Evolutionary conservation across 2,329 filamentous ascomycete genomes (phyloP).

Genomic region (Phialocephala subalpina): DNA sequence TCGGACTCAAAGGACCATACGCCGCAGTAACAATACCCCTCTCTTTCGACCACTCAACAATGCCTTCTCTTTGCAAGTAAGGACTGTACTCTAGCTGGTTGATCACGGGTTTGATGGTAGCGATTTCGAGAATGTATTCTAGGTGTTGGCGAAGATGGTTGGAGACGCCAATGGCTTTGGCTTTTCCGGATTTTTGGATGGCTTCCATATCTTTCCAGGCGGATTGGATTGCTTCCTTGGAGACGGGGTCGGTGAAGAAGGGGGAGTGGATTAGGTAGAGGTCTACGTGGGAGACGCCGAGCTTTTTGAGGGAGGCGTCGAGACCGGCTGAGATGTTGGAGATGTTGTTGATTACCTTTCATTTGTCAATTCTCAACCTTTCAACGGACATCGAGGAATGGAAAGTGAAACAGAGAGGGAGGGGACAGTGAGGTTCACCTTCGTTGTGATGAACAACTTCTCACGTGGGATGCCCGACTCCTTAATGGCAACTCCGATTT

Average conservation of each 20-base stretch:
- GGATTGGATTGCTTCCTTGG: neutral
- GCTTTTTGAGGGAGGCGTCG: slow-evolving; percentile 56
- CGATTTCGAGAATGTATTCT: slow-evolving; percentile 59
- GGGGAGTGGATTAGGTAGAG: slow-evolving; percentile 50
- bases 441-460: slow-evolving; percentile 62
- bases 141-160: slow-evolving; percentile 69
- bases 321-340: slow-evolving; percentile 10
- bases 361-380: slow-evolving; percentile 61
- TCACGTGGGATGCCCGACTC: slow-evolving; percentile 53
- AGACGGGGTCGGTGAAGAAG: slow-evolving; percentile 1
- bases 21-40: slow-evolving; percentile 61
- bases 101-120: slow-evolving; percentile 49
- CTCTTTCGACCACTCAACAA: slow-evolving; percentile 46
- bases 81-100: slow-evolving; percentile 55
- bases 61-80: slow-evolving; percentile 33
- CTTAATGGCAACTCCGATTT: slow-evolving; percentile 56
- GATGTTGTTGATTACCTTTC: slow-evolving; percentile 60
- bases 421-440: slow-evolving; percentile 45
- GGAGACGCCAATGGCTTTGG: slow-evolving; percentile 75
- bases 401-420: too few relatives aligned
- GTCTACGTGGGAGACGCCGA: slow-evolving; percentile 68
- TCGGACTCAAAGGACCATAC: slow-evolving; percentile 60
- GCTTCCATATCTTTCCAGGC: slow-evolving; percentile 64
- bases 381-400: slow-evolving; percentile 43
- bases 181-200: slow-evolving; percentile 69